Base-by-base conservation (phyloP, 495 filamentous ascomycete genomes). In the Neurospora pannonica region DNA sequence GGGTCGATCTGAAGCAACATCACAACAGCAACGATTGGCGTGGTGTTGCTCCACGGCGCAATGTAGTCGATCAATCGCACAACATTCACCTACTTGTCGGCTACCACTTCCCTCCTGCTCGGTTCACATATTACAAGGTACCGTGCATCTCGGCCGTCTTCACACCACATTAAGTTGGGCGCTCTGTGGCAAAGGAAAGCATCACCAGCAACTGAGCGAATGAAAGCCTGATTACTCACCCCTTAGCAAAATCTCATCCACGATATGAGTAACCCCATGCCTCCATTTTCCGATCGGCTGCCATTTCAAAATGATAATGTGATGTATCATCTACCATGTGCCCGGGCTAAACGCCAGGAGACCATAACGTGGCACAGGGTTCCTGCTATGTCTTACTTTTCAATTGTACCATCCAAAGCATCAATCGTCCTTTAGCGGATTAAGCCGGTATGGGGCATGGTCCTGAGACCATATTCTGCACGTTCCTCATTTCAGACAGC, bases 401-500 rank as follows among this genome's bases (percentile, higher is more conserved):
- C 15, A 17, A 67, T 8, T 19, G 54, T 34, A 67, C 28, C 54
- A 19, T 7, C 15, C 31, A 67, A 67, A 17, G 13, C 54, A 31
- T 67, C 54, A 67, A 34, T 13, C 13, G 6, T 17, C 15, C 54
- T 34, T 67, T 19, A 15, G 17, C 54, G 54, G 15, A 19, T 67
- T 36, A 36, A 36, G 54, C 31, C 54, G 13, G 54, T 67, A 31
- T 67, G 54, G 28, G 28, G 1, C 28, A 19, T 34, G 54, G 24
- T 31, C 28, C 15, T 67, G 28, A 67, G 54, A 34, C 54, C 28
- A 67, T 67, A 34, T 28, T 67, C 28, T 67, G 54, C 54, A 67
- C 15, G 28, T 36, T 34, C 70, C 73, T 70, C 19, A 70, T 70
- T 73, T 48, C 71, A 71, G 70, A 72, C 70, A 73, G 74, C 74